These are phyloP conservation scores for Xenosphaeropsis pyriputrescens DNA, from an alignment of 2,329 filamentous ascomycete species.

Conservation along the genomic window DNA sequence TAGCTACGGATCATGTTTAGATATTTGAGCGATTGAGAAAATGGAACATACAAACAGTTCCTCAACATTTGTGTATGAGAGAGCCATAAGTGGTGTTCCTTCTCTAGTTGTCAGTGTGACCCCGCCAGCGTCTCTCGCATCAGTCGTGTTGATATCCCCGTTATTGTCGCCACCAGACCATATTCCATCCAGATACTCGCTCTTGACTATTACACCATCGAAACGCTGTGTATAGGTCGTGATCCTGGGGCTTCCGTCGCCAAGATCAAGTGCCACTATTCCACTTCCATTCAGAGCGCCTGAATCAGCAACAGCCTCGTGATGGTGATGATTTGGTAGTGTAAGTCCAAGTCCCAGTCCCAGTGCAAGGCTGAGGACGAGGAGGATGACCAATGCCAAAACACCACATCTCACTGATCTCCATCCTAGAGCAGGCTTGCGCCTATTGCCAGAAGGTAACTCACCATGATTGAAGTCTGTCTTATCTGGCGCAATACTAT, in stretches of 20 bases:
- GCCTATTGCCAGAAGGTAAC: too few relatives aligned
- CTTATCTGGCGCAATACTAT: too few relatives aligned
- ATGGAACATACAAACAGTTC: not conserved
- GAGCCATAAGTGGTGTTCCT: not conserved
- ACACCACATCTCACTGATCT: too few relatives aligned
- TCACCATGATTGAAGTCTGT: too few relatives aligned
- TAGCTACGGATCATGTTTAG: too few relatives aligned
- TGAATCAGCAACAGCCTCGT: not conserved
- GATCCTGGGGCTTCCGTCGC: not conserved
- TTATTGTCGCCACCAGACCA: not conserved
- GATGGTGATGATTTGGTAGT: not conserved
- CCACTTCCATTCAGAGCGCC: not conserved
- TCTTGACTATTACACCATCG: not conserved
- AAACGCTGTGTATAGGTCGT: not conserved
- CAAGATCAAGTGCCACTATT: not conserved
- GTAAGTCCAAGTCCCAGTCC: not conserved
- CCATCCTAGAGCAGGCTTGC: too few relatives aligned
- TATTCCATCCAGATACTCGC: not conserved
- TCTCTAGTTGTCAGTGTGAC: not conserved
- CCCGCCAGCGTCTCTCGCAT: not conserved
- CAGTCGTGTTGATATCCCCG: not conserved
- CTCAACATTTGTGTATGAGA: not conserved
- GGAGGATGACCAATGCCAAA: not conserved
- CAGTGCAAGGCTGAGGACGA: not conserved
- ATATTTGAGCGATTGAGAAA: too few relatives aligned